Base-by-base conservation (phyloP, 164 flowering plant species). In the Annona squamosa region DNA sequence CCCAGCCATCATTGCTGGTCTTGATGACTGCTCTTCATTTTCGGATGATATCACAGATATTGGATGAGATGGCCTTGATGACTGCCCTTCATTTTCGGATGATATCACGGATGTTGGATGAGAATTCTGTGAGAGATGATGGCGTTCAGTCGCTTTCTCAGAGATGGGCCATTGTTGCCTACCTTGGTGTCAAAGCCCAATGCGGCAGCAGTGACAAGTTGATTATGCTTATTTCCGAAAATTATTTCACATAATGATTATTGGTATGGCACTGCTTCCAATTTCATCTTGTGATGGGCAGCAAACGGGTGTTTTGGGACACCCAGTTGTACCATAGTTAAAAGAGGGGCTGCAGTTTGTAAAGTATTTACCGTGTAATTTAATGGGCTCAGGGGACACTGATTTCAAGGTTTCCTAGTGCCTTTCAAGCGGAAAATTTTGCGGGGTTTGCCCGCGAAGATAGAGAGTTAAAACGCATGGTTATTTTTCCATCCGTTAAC, bases 11-110 rank as follows among this genome's bases (percentile, higher is more conserved):
- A 69, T 83, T 47, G 75, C 79, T 0, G 88, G 75, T 65, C 90
- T 88, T 3, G 90, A 87, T 68, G 90, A 89, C 76, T 84, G 64
- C 68, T 73, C 77, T 59, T 52, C 48, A 59, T 77, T 82, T 18
- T 78, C 75, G 3, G 88, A 85, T 16, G 70, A 68, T 12, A 72
- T 69, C 77, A 79, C 74, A 10, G 93, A 87, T 52, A 16, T 52
- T 3, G 67, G 67, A 72, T 72, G 68, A 79, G 12, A 42, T 26
- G 88, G 75, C 68, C 90, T 88, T 4, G 90, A 87, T 68, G 90
- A 89, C 76, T 84, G 64, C 68, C 72, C 77, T 59, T 52, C 48
- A 59, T 77, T 82, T 18, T 78, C 75, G 2, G 88, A 85, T 16
- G 70, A 68, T 12, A 72, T 69, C 77, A 78, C 74, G 7, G 93